phyloP scores from a whole-genome alignment of 2,329 filamentous ascomycete genomes.

The Nemania sp. region DNA sequence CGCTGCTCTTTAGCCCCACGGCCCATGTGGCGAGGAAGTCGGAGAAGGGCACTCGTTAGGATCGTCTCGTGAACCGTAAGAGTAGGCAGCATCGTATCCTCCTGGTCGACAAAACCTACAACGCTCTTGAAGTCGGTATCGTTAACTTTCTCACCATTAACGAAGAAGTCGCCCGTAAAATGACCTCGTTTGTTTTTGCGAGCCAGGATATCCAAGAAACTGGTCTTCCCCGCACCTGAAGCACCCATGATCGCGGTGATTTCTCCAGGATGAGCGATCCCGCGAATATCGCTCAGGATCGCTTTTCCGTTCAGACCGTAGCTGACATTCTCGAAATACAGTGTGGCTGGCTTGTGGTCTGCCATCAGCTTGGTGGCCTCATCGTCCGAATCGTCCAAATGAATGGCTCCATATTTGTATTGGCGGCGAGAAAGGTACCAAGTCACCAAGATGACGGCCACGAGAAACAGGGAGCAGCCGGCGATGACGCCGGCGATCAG shows the following conservation, averaged over 20 bases:
- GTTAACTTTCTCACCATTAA: slow-evolving; percentile 88
- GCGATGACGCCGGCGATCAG: slow-evolving; percentile 94
- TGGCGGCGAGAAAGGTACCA: slow-evolving; percentile 87
- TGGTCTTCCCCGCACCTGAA: slow-evolving; percentile 95
- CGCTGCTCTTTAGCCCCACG: slow-evolving; percentile 84
- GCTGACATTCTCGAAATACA: slow-evolving; percentile 85
- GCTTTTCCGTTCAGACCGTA: slow-evolving; percentile 87
- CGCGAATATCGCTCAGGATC: slow-evolving; percentile 79
- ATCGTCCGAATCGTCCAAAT: slow-evolving; percentile 87
- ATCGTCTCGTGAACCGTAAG: slow-evolving; percentile 98
- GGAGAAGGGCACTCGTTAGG: slow-evolving; percentile 85
- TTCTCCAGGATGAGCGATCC: slow-evolving; percentile 91
- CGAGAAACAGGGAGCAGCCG: slow-evolving; percentile 80
- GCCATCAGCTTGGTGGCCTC: slow-evolving; percentile 84
- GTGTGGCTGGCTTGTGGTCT: slow-evolving; percentile 86
- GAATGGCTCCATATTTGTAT: slow-evolving; percentile 71
- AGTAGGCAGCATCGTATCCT: slow-evolving; percentile 94
- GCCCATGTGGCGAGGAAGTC: slow-evolving; percentile 92
- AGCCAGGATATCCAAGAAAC: slow-evolving; percentile 92
- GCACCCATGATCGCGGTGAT: slow-evolving; percentile 98
- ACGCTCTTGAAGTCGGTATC: slow-evolving; percentile 88
- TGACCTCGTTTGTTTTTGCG: slow-evolving; percentile 93
- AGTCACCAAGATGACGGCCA: slow-evolving; percentile 78
- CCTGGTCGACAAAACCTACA: slow-evolving; percentile 96
- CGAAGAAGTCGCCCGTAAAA: slow-evolving; percentile 78